phyloP scores from a whole-genome alignment of 2,329 filamentous ascomycete genomes.

The Taxawa tesnikishii region DNA sequence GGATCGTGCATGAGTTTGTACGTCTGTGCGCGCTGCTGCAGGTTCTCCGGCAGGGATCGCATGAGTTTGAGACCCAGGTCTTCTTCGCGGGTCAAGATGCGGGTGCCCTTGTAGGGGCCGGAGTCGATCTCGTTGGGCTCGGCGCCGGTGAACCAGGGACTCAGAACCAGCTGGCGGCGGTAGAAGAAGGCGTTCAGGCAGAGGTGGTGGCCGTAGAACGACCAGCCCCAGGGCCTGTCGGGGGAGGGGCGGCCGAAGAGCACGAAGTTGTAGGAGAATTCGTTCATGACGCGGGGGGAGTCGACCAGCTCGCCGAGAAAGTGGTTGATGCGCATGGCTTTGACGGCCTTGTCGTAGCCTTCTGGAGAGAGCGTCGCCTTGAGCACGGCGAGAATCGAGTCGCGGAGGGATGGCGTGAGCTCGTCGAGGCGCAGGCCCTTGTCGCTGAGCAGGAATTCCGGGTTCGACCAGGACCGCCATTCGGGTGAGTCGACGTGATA shows the following conservation, averaged over 20 bases:
- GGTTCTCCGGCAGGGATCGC: conserved; percentile 42
- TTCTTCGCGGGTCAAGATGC: conserved; percentile 55
- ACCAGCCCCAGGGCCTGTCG: conserved; percentile 54
- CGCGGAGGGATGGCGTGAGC: conserved; percentile 31
- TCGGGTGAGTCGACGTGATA: conserved; percentile 58
- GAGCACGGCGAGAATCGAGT: conserved; percentile 44
- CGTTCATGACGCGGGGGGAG: conserved; percentile 53
- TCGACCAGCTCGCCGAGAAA: conserved; percentile 59
- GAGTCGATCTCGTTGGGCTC: conserved; percentile 65
- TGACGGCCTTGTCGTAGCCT: conserved; percentile 57
- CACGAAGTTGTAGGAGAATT: conserved; percentile 64
- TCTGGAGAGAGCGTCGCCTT: conserved; percentile 50
- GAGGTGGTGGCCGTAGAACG: conserved; percentile 69
- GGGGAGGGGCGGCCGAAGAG: conserved; percentile 53
- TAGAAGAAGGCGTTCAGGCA: conserved; percentile 61
- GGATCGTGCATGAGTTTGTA: conserved; percentile 52
- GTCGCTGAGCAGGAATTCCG: conserved; percentile 57
- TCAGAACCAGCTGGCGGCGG: conserved; percentile 51
- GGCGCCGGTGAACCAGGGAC: conserved; percentile 67
- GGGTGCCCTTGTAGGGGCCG: conserved; percentile 49
- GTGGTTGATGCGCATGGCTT: conserved; percentile 62
- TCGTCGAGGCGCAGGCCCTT: conserved; percentile 63
- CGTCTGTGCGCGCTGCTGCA: conserved; percentile 40
- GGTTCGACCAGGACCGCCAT: conserved; percentile 62
- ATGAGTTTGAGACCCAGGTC: conserved; percentile 54